Base-by-base conservation (phyloP, 768 basidiomycete genomes). In the Xerocomellus amylosporus region DNA sequence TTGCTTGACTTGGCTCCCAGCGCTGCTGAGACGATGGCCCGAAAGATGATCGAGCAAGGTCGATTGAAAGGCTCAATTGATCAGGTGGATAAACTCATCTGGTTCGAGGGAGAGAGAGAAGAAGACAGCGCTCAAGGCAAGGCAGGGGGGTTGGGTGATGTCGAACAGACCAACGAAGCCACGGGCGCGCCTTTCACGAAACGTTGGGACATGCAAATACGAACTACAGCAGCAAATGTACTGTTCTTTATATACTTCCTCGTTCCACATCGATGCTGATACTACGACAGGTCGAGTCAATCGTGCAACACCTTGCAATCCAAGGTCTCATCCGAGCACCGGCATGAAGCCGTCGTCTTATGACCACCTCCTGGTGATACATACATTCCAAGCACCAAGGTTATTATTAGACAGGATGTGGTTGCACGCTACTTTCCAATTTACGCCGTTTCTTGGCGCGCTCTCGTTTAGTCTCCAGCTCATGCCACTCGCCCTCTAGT, bases 21-120 rank as follows among this genome's bases (percentile, higher is more conserved):
- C 26, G 93, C 93, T 15, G 96, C 96, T 17, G 97, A 99, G 73
- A 93, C 87, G 1, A 98, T 98, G 89, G 95, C 96, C 10, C 82
- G 96, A 49, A 91, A 90, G 68, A 99, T 99, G 97, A 97, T 99
- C 47, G 94, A 98, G 67, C 97, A 99, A 73, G 90, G 93, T 9
- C 87, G 97, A 51, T 74, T 98, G 56, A 86, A 90, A 58, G 97
- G 90, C 26, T 87, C 86, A 54, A 96, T 99, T 54, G 97, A 99
- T 68, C 97, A 99, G 68, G 93, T 98, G 14, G 92, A 96, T 55
- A 87, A 83, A 60, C 79, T 98, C 44, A 96, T 99, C 58, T 90
- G 88, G 80, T 99, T 99, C 57, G 94, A 98, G 62, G 87, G 82
- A 37, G 79, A 83, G 36, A 78, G 80, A 48, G 95, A 98, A 64